Percentiles rank a stretch among this genome's conserved stretches.
Conservation (phyloP, 345 rosid genomes). For the Kandelia obovata region DNA sequence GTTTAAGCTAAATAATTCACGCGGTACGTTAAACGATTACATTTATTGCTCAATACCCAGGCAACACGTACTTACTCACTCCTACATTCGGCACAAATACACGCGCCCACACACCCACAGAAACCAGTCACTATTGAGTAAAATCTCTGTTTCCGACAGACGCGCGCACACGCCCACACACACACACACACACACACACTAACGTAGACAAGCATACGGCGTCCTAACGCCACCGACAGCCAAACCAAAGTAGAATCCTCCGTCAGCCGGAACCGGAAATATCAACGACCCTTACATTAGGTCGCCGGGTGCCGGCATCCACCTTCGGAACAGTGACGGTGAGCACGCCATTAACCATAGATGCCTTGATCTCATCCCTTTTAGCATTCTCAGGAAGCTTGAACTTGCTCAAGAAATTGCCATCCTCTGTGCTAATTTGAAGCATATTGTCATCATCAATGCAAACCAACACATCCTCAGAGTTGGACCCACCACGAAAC, state of each 20-base stretch:
- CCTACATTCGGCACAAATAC: no score
- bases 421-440: constrained; percentile 25
- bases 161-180: no score
- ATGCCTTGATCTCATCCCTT: constrained; percentile 12
- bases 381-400: constrained; percentile 22
- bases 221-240: no score
- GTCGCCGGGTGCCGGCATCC: neutral
- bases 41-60: no score
- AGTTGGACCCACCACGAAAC: constrained; percentile 5
- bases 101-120: no score
- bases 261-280: constrained; percentile 25
- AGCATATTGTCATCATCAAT: constrained; percentile 24
- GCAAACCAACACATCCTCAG: constrained; percentile 19
- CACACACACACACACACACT: no score
- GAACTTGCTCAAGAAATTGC: constrained; percentile 26
- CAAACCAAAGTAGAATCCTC: constrained; percentile 11
- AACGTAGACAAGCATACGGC: no score
- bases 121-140: no score
- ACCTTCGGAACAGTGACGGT: constrained; percentile 20
- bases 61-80: no score
- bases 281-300: constrained; percentile 17
- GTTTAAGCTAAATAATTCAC: no score
- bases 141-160: no score
- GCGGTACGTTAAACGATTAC: no score
- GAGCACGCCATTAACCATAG: constrained; percentile 25